Conservation (phyloP, 1,139 yeast species). For the Diutina rugosa region DNA sequence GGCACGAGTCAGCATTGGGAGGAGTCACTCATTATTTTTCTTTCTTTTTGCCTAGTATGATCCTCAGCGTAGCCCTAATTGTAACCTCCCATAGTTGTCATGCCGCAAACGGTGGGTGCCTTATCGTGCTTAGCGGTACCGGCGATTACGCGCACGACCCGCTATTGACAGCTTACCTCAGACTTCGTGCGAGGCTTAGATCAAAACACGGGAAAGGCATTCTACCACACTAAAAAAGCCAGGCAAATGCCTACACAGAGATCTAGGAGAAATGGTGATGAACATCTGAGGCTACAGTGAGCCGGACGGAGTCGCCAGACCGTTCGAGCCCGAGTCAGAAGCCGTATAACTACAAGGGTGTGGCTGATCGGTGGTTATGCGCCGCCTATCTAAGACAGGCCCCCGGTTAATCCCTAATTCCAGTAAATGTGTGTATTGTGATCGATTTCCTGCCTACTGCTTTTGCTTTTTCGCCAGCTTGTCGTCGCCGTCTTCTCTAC, state of each 20-base stretch:
- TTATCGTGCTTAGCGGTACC: background rate
- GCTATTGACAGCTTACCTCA: too few relatives aligned
- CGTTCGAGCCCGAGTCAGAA: background rate
- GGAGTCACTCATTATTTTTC: too few relatives aligned
- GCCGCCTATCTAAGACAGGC: background rate
- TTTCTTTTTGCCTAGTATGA: too few relatives aligned
- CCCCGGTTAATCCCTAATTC: too few relatives aligned
- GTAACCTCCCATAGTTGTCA: too few relatives aligned
- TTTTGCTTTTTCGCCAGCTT: background rate
- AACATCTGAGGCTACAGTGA: too few relatives aligned
- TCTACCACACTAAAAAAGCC: background rate
- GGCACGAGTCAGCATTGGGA: background rate
- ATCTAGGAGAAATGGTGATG: too few relatives aligned
- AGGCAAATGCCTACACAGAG: background rate
- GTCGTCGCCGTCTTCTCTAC: conserved; percentile 36
- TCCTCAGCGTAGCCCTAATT: too few relatives aligned
- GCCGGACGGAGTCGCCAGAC: too few relatives aligned
- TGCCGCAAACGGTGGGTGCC: background rate
- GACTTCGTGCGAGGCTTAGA: background rate
- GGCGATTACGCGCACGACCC: background rate
- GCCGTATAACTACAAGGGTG: background rate
- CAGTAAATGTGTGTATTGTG: too few relatives aligned
- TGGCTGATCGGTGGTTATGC: background rate
- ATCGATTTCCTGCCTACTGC: background rate
- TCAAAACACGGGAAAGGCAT: background rate